Percentiles rank a stretch among this genome's conserved stretches.
Conservation (phyloP, 2,329 filamentous ascomycete genomes). For the Cryphonectria parasitica region DNA sequence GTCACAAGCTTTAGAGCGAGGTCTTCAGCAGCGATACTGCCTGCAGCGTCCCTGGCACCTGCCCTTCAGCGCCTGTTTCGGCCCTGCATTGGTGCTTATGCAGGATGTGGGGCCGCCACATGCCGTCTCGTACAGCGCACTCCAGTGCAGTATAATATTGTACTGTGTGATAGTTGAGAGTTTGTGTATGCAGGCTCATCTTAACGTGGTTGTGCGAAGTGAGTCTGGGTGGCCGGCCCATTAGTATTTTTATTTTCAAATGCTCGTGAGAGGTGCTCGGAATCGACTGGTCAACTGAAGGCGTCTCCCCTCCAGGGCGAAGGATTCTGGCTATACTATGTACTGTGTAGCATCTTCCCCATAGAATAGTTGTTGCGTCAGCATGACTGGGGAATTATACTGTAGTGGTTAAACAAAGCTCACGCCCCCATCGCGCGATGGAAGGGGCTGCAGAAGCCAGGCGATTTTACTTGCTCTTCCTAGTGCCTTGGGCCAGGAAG, state of each 20-base stretch:
- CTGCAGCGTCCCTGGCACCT: slow-evolving; percentile 15
- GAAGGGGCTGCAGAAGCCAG: background rate
- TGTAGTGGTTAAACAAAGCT: background rate
- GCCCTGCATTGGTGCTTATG: slow-evolving; percentile 26
- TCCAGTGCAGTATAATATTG: background rate
- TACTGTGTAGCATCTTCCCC: background rate
- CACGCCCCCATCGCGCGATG: background rate
- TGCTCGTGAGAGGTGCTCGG: background rate
- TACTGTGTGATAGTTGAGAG: background rate
- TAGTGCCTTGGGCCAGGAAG: background rate
- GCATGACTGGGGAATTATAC: background rate
- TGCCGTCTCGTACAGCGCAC: background rate
- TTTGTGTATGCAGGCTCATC: background rate
- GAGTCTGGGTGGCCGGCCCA: background rate
- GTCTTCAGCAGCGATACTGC: slow-evolving; percentile 19
- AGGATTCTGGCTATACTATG: background rate
- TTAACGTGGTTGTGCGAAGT: background rate
- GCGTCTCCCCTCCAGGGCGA: background rate
- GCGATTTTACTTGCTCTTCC: background rate
- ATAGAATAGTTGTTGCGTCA: background rate
- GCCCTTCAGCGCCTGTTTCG: slow-evolving; percentile 25
- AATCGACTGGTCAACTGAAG: background rate
- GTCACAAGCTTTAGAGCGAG: background rate
- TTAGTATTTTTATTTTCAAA: background rate
- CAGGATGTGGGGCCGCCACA: background rate